phyloP scores from a whole-genome alignment of 352 stramenopile genomes.

The Pythium rishiriense region DNA sequence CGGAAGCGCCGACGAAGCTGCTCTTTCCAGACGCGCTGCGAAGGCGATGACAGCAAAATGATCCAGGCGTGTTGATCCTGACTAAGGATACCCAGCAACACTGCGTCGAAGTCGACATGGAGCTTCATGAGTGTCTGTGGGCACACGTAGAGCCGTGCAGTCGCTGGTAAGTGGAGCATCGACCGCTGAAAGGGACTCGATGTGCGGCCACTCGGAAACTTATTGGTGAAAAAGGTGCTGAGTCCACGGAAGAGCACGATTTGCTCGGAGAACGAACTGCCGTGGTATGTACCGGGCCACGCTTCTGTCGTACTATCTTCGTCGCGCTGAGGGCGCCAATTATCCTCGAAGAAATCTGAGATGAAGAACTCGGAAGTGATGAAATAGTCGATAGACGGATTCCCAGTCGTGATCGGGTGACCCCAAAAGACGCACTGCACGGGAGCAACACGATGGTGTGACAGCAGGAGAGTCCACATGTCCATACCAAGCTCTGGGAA shows the following conservation, averaged over 20 bases:
- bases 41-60: conserved; percentile 48
- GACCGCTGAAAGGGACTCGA: conserved; percentile 27
- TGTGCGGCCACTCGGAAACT: not conserved
- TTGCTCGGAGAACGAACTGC: conserved; percentile 58
- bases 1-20: conserved; percentile 43
- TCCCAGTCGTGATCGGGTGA: conserved; percentile 77
- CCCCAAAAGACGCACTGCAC: conserved; percentile 87
- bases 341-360: conserved; percentile 27
- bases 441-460: conserved; percentile 70
- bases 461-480: conserved; percentile 61
- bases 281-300: conserved; percentile 32
- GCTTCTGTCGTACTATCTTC: too few species aligned
- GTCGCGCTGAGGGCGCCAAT: not conserved
- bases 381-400: conserved; percentile 83
- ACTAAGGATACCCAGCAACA: conserved; percentile 39
- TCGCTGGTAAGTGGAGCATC: conserved; percentile 41
- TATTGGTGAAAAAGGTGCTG: conserved; percentile 56
- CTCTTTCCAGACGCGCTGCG: conserved; percentile 57
- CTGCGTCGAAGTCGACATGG: conserved; percentile 50
- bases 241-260: conserved; percentile 69
- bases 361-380: conserved; percentile 64
- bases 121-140: conserved; percentile 75
- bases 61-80: conserved; percentile 39
- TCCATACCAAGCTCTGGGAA: conserved; percentile 88
- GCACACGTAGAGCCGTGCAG: conserved; percentile 54